Evolutionary conservation across 2,329 filamentous ascomycete species (phyloP).

Genomic region (Arthrobotrys musiformis): DNA sequence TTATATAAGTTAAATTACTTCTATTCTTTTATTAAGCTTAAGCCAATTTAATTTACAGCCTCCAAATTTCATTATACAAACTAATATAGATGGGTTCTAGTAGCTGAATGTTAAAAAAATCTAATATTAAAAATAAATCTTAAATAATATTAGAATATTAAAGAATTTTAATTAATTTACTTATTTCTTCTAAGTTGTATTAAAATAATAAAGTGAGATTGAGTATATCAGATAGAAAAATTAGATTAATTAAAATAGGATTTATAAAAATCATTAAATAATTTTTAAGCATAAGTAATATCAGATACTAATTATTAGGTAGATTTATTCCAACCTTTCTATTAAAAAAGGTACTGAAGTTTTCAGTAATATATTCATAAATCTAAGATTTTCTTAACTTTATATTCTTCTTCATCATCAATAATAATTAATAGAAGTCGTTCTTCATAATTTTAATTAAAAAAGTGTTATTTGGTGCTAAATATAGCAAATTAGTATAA

Average conservation of each 20-base stretch:
- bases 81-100: conserved; percentile 2
- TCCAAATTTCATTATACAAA: background rate
- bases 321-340: background rate
- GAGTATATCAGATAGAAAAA: background rate
- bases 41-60: background rate
- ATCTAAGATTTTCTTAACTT: background rate
- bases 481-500: too few relatives aligned
- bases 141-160: background rate
- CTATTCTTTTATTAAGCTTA: background rate
- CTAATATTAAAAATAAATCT: background rate
- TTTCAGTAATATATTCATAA: background rate
- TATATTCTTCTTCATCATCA: background rate
- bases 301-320: background rate
- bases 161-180: background rate
- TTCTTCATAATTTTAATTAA: background rate
- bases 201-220: background rate
- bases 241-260: too few relatives aligned
- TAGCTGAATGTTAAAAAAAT: background rate
- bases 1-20: conserved; percentile 1
- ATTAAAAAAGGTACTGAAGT: background rate
- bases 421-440: background rate
- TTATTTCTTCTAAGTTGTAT: background rate
- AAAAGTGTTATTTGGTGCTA: background rate
- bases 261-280: background rate
- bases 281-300: background rate